phyloP scores from a whole-genome alignment of 768 basidiomycete genomes.

The Suillus alpinus region DNA sequence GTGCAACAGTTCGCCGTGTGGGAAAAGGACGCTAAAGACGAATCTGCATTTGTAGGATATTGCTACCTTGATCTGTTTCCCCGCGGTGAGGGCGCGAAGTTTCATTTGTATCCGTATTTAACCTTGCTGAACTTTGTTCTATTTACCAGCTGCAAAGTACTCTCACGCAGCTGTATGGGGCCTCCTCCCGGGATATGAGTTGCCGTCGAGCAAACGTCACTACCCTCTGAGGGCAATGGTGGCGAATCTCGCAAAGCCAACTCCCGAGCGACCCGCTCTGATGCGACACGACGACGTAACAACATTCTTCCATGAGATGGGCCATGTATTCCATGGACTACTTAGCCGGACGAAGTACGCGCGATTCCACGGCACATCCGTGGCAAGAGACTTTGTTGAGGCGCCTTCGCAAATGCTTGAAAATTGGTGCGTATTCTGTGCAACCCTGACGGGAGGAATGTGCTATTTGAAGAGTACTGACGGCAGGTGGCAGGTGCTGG shows the following conservation, averaged over 20 bases:
- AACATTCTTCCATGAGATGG: conserved; percentile 93
- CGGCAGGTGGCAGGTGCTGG: conserved; percentile 57
- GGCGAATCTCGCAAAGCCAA: conserved; percentile 85
- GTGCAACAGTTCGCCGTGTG: conserved; percentile 85
- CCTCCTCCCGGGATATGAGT: conserved; percentile 63
- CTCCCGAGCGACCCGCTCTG: conserved; percentile 73
- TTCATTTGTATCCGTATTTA: conserved; percentile 2
- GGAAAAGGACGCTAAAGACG: conserved; percentile 73
- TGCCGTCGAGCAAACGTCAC: conserved; percentile 51
- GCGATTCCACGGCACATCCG: conserved; percentile 83
- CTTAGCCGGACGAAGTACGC: conserved; percentile 67
- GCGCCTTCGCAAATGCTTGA: conserved; percentile 93
- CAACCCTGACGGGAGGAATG: background rate
- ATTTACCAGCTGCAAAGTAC: conserved; percentile 63
- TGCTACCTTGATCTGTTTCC: conserved; percentile 89
- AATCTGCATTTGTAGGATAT: conserved; percentile 74
- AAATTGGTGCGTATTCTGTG: conserved; percentile 57
- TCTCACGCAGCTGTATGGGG: conserved; percentile 87
- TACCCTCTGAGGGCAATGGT: conserved; percentile 87
- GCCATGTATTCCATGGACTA: conserved; percentile 69
- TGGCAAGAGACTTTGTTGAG: conserved; percentile 82
- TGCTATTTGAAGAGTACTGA: background rate
- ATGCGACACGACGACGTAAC: conserved; percentile 89
- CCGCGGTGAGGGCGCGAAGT: conserved; percentile 46
- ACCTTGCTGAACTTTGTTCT: background rate